Conservation (phyloP, 306 rosid species). For the Gastrolobium villosum region DNA sequence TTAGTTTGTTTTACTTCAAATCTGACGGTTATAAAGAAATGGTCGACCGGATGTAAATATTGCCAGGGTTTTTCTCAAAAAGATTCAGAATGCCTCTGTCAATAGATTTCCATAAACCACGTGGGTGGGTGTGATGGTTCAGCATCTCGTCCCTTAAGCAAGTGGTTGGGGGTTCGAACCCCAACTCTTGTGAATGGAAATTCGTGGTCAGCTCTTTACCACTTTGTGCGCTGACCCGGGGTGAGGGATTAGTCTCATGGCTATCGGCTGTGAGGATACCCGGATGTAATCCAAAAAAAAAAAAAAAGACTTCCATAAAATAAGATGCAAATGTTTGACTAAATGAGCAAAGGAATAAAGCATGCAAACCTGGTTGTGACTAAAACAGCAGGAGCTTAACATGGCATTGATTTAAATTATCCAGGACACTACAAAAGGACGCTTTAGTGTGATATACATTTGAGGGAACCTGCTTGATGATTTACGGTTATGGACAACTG, state of each 20-base stretch:
- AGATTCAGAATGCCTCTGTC: constrained; percentile 14
- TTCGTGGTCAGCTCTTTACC: no score
- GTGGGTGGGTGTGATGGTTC: no score
- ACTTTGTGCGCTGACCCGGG: no score
- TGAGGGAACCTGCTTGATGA: constrained; percentile 50
- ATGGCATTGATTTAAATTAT: constrained; percentile 53
- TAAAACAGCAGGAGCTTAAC: constrained; percentile 35
- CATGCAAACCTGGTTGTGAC: constrained; percentile 16
- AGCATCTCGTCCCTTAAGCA: no score
- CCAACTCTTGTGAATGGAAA: no score
- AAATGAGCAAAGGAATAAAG: constrained; percentile 19
- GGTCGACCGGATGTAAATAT: no score
- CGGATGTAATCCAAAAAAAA: no score
- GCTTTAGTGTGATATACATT: constrained; percentile 48
- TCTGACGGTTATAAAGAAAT: no score
- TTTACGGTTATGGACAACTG: constrained; percentile 45
- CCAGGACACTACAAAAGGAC: constrained; percentile 48
- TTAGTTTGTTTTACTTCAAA: no score
- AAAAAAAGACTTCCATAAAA: neutral
- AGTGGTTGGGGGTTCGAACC: no score
- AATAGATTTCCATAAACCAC: neutral
- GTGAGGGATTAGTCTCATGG: no score
- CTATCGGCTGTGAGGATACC: no score
- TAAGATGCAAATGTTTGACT: neutral
- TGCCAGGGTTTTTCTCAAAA: neutral